A percentile compares a stretch with the other conserved stretches of the same genome.
Conservation (phyloP, 148 eudicot genomes). For the Heliosperma pusillum region DNA sequence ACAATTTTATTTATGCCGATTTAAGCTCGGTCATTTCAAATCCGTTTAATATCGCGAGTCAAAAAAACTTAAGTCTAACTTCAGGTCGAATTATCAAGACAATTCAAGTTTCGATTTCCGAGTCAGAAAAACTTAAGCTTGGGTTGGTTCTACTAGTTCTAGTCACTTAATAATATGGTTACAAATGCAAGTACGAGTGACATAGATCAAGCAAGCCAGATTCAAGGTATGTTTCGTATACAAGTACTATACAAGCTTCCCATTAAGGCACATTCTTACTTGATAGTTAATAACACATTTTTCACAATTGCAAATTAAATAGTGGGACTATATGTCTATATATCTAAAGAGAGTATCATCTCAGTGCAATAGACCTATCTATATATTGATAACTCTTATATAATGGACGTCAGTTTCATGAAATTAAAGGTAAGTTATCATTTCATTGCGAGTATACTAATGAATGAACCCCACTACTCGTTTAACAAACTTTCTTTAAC, state of each 20-base stretch:
- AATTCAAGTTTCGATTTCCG: no score
- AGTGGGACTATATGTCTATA: no score
- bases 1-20: no score
- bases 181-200: not conserved
- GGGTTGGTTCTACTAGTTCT: no score
- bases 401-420: not conserved
- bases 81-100: no score
- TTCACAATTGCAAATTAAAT: not conserved
- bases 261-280: not conserved
- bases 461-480: not conserved
- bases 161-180: no score
- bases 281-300: conserved; percentile 14
- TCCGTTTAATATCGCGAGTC: no score
- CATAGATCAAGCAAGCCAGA: conserved; percentile 4
- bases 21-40: no score
- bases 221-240: not conserved
- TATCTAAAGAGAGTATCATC: no score
- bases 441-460: not conserved
- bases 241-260: not conserved
- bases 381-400: not conserved
- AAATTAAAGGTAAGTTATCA: not conserved
- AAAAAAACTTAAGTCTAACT: no score
- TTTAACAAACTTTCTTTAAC: no score
- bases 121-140: no score
- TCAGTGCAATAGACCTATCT: not conserved